Percentiles rank a stretch among this genome's conserved stretches.
Conservation (phyloP, 805 yeast species). For the Teunomyces lycoperdinae region DNA sequence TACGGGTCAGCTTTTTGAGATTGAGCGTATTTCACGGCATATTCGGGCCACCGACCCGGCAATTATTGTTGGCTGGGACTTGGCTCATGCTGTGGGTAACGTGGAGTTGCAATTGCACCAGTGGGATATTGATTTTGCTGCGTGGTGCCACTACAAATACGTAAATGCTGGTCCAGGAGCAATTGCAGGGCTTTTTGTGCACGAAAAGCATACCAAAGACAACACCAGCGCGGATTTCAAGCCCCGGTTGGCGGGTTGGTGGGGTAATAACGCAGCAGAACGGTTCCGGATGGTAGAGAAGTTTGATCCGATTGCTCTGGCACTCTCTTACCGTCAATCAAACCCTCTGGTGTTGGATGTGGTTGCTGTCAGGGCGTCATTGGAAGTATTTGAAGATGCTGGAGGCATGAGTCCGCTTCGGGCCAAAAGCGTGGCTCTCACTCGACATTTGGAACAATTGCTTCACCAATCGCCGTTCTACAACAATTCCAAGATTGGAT, state of each 20-base stretch:
- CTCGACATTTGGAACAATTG: constrained; percentile 50
- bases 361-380: constrained; percentile 65
- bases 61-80: constrained; percentile 84
- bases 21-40: constrained; percentile 60
- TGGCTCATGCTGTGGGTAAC: constrained; percentile 94
- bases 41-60: constrained; percentile 45
- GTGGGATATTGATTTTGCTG: constrained; percentile 92
- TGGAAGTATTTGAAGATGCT: constrained; percentile 53
- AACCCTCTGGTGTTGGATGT: constrained; percentile 88
- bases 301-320: constrained; percentile 81
- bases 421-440: constrained; percentile 53
- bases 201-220: constrained; percentile 46
- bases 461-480: constrained; percentile 49
- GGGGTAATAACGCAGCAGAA: constrained; percentile 77
- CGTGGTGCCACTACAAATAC: constrained; percentile 92
- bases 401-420: constrained; percentile 67
- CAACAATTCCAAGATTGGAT: constrained; percentile 36
- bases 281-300: constrained; percentile 77
- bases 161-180: constrained; percentile 93
- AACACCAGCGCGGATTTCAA: constrained; percentile 30
- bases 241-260: constrained; percentile 93
- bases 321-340: constrained; percentile 84
- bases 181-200: constrained; percentile 81
- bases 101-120: constrained; percentile 74
- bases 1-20: constrained; percentile 85